Base-by-base conservation (phyloP, 176 grass and related monocot genomes). In the Hsuehochloa calcarea region DNA sequence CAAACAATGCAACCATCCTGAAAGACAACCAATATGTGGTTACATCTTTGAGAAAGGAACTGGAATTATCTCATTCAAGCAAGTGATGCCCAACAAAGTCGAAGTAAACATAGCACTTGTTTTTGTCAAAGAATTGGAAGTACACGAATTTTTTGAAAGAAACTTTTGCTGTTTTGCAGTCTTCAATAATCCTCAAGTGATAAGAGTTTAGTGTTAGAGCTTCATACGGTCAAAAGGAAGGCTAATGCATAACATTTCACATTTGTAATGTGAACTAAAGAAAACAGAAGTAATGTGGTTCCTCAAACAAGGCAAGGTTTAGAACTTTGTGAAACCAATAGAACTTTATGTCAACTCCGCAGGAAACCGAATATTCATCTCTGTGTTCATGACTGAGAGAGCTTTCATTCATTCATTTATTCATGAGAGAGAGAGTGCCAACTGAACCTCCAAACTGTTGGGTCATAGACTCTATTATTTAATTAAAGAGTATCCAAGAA, bases 1-100 rank as follows among this genome's bases (percentile, higher is more conserved):
- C 96, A 99, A 85, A 99, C 65, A 82, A 99, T 92, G 72, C 93
- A 95, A 5, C 93, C 93, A 61, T 99, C 96, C 96, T 99, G 83
- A 75, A 93, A 90, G 40, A 47, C 10, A 68, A 80, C 37, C 11
- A 22, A 67, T 16, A 34, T 85, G 54, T 63, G 62, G n/a, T 76
- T 49, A 68, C 38, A 70, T 81, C 49, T 39, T 59, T 27, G 20
- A 4, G 3, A 59, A 61, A 13, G 6, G 40, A 25, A 39, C 22
- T 47, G 22, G n/a, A 80, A 61, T 89, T 29, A 58, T 56, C 6
- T 20, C 25, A 58, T 29, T n/a, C 14, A 58, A 45, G 14, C 20
- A 80, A 47, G 40, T 41, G 10, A 39, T 26, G 3, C 2, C 13
- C 31, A 59, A 15, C 0, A 20, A 70, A 61, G 19, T 61, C 0